Conservation (phyloP, 2,329 filamentous ascomycete species). For the Paraphaeosphaeria sporulosa region DNA sequence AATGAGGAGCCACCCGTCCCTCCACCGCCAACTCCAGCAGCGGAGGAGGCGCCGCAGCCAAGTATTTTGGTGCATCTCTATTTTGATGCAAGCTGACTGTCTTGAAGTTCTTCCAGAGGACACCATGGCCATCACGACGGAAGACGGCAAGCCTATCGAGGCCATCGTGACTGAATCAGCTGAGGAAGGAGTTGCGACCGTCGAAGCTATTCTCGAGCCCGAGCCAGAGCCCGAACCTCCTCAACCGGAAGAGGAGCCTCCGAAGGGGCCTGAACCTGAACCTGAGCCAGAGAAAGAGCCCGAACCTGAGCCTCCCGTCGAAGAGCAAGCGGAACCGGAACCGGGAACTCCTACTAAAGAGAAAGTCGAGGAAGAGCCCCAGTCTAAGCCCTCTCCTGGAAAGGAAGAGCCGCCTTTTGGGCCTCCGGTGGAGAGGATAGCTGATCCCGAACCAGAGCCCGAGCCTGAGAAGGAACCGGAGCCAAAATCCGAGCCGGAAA, state of each 20-base stretch:
- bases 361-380: not conserved
- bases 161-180: constrained; percentile 14
- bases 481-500: not conserved
- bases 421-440: not conserved
- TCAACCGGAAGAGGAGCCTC: constrained; percentile 7
- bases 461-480: not conserved
- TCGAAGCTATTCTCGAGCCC: constrained; percentile 16
- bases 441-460: not conserved
- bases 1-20: constrained; percentile 20
- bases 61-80: constrained; percentile 12
- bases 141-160: constrained; percentile 18
- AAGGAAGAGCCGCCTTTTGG: constrained; percentile 1
- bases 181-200: constrained; percentile 14
- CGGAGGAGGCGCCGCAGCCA: constrained; percentile 19
- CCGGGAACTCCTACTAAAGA: no score
- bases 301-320: not conserved
- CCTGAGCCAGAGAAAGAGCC: constrained; percentile 8
- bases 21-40: constrained; percentile 23
- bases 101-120: constrained; percentile 16
- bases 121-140: constrained; percentile 23
- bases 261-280: constrained; percentile 14
- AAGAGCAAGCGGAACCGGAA: not conserved
- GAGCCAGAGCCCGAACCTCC: constrained; percentile 10
- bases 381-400: constrained; percentile 2
- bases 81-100: constrained; percentile 8